Base-by-base conservation (phyloP, 2,329 filamentous ascomycete genomes). In the Westerdykella aurantiaca region DNA sequence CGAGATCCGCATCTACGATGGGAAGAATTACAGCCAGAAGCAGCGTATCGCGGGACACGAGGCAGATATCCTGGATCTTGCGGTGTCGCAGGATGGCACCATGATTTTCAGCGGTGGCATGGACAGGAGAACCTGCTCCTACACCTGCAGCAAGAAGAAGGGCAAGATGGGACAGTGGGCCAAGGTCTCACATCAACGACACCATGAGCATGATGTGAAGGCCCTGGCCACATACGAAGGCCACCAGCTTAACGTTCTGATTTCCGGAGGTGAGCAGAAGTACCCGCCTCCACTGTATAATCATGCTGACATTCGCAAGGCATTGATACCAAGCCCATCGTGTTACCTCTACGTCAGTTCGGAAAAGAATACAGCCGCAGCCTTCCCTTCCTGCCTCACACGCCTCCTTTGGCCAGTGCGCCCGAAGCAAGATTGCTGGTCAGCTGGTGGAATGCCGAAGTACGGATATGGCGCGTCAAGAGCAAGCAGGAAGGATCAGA, bases 191-290 rank as follows among this genome's bases (percentile, higher is more conserved):
- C 88, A 95, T 61, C 79, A 87, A 53, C 79, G 88, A 60, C 90
- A 91, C 61, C 93, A 98, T 63, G 81, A 85, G 37, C 90, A 97
- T 66, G 93, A 98, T 70, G 89, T 97, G 58, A 97, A 97, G 72
- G 81, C 88, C 1, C 87, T 97, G 81, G 86, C 89, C 29, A 83
- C 87, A 0, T 97, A 91, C 52, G 93, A 98, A 67, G 84, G 84
- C 41, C 82, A 79, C 40, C 81, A 81, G 39, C 80, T 95, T 60
- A 97, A 88, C 59, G 82, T 97, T 43, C 76, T 95, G 10, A 86
- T 95, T 13, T 94, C 91, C 50, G 93, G 93, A 79, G 93, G 89
- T 87, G 73, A 68, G 76, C 3, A 22, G 25, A 12, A 64, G 25
- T 46, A 11, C 23, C 35, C 17, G 10, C 17, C 17, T 10, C 25